Conservation (phyloP, 2,329 filamentous ascomycete genomes). For the Botrytis aclada region DNA sequence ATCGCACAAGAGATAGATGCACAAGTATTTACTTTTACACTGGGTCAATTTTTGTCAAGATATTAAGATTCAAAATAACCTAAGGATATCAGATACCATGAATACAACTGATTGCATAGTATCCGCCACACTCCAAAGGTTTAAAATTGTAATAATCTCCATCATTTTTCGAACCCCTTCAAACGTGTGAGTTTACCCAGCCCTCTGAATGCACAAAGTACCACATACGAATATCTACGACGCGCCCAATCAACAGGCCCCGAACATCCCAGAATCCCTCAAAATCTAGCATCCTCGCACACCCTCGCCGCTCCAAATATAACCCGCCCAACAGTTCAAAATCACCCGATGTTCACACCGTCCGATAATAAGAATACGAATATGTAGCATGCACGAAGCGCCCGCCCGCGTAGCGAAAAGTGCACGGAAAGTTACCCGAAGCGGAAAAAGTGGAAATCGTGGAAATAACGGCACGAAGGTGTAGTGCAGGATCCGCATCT, state of each 20-base stretch:
- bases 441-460: not conserved
- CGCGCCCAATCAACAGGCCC: not conserved
- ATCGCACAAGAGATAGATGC: not conserved
- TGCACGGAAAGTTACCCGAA: no score
- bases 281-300: no score
- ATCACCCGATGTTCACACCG: not conserved
- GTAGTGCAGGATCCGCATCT: not conserved
- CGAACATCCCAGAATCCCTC: not conserved
- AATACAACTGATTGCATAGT: not conserved
- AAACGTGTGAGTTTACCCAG: not conserved
- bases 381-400: no score
- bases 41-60: not conserved
- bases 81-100: not conserved
- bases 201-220: rapidly evolving
- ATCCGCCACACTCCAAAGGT: no score
- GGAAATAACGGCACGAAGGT: no score
- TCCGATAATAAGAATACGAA: no score
- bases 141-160: no score
- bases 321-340: no score
- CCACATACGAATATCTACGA: not conserved
- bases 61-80: not conserved
- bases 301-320: no score
- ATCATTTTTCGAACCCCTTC: no score
- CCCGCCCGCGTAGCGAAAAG: no score
- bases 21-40: not conserved